Conservation (phyloP, 2,329 filamentous ascomycete species). For the Tympanopsis confertula region DNA sequence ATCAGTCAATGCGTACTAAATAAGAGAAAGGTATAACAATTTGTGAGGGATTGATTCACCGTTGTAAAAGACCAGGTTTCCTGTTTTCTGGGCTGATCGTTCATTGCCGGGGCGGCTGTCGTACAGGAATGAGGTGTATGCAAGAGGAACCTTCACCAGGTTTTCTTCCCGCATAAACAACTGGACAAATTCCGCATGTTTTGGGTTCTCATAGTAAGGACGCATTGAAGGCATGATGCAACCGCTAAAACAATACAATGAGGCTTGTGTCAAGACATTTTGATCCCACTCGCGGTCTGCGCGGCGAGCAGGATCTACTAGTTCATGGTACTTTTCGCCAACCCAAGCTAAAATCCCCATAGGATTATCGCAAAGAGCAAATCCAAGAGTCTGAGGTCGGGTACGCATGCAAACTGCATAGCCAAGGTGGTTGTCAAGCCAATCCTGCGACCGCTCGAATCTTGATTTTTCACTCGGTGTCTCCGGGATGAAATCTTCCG, state of each 20-base stretch:
- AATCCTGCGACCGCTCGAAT: constrained; percentile 16
- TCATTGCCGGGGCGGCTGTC: not conserved
- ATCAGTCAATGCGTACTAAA: no score
- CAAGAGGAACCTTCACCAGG: not conserved
- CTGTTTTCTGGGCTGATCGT: not conserved
- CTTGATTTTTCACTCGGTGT: constrained; percentile 22
- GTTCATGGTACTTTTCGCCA: constrained; percentile 17
- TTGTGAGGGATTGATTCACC: not conserved
- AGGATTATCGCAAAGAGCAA: constrained; percentile 21
- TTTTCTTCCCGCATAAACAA: not conserved
- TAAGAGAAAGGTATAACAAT: no score
- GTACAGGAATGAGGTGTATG: not conserved
- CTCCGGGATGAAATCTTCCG: not conserved
- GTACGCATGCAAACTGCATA: constrained; percentile 26
- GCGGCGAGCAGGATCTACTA: not conserved
- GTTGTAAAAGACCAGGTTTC: not conserved
- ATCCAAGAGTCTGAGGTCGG: constrained; percentile 22
- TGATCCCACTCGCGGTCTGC: not conserved
- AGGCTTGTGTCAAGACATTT: not conserved
- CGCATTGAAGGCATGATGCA: not conserved
- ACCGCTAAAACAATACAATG: not conserved
- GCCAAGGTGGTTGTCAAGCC: constrained; percentile 20
- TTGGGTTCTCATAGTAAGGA: not conserved
- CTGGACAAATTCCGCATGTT: not conserved
- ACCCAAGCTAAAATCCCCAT: constrained; percentile 24